These are phyloP conservation scores for Paraglomus brasilianum DNA, from an alignment of 192 early-diverging fungal species.

Conservation along the genomic window DNA sequence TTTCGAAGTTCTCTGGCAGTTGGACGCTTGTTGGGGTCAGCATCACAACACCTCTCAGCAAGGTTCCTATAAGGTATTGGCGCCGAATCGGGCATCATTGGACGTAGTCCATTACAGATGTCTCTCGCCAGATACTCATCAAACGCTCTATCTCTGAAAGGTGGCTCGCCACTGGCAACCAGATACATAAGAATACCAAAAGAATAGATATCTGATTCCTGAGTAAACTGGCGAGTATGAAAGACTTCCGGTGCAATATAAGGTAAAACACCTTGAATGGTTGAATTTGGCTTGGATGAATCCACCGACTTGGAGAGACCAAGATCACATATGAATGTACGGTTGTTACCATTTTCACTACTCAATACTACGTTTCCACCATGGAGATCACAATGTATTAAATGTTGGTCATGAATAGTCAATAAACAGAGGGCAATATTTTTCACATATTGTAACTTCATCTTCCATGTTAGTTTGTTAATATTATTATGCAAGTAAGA, in stretches of 20 bases:
- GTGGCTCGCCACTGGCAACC: not conserved
- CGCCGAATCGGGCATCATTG: constrained; percentile 19
- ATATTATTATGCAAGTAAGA: too few species aligned
- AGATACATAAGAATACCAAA: constrained; percentile 4
- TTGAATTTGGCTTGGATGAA: too few species aligned
- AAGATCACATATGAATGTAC: too few species aligned
- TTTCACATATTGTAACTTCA: too few species aligned
- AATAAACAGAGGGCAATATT: too few species aligned
- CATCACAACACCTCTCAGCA: constrained; percentile 20
- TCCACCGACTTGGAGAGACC: too few species aligned
- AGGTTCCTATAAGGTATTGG: constrained; percentile 36
- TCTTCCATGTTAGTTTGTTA: too few species aligned
- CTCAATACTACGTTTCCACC: too few species aligned
- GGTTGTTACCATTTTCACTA: too few species aligned
- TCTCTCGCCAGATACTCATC: constrained; percentile 2
- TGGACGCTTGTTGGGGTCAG: not conserved
- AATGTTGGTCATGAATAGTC: too few species aligned
- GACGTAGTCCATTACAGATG: not conserved
- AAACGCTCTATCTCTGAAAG: not conserved
- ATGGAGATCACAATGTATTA: too few species aligned
- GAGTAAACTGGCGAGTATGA: constrained; percentile 4
- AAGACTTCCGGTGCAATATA: constrained; percentile 23
- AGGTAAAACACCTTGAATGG: constrained; percentile 20
- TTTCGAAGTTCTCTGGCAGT: constrained; percentile 29
- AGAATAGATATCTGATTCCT: constrained; percentile 11